Evolutionary conservation across 148 eudicot species (phyloP).

Genomic region (Cornus suecica): DNA sequence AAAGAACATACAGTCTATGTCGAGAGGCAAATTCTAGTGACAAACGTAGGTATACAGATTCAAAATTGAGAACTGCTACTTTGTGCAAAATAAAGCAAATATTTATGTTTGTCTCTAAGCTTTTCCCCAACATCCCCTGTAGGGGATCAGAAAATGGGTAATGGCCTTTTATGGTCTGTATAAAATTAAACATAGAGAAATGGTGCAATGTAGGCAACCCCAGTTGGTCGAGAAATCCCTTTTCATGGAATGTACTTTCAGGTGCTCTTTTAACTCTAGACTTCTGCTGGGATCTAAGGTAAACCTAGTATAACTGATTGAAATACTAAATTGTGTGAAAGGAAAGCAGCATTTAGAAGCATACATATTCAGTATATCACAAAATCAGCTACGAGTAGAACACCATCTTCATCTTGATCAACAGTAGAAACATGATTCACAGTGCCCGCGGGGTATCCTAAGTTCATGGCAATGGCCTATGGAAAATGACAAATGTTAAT

Average conservation of each 20-base stretch:
- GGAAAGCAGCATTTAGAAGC: slow-evolving; percentile 20
- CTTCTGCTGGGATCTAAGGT: neutral
- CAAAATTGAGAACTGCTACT: no score
- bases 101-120: no score
- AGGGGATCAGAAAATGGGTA: no score
- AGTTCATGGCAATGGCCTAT: slow-evolving; percentile 62
- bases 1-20: neutral
- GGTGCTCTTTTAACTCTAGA: neutral
- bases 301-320: neutral
- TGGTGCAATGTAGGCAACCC: neutral
- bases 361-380: slow-evolving; percentile 90
- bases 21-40: no score
- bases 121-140: no score
- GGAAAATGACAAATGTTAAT: neutral
- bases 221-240: neutral
- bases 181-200: no score
- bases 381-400: slow-evolving; percentile 54
- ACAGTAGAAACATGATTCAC: slow-evolving; percentile 57
- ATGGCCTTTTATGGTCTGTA: neutral
- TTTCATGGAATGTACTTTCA: neutral
- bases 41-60: no score
- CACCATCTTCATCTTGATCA: slow-evolving; percentile 40
- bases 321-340: neutral
- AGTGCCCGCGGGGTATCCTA: slow-evolving; percentile 56
- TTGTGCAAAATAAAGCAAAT: no score